Conservation (phyloP, 345 rosid species). For the Populus nigra region DNA sequence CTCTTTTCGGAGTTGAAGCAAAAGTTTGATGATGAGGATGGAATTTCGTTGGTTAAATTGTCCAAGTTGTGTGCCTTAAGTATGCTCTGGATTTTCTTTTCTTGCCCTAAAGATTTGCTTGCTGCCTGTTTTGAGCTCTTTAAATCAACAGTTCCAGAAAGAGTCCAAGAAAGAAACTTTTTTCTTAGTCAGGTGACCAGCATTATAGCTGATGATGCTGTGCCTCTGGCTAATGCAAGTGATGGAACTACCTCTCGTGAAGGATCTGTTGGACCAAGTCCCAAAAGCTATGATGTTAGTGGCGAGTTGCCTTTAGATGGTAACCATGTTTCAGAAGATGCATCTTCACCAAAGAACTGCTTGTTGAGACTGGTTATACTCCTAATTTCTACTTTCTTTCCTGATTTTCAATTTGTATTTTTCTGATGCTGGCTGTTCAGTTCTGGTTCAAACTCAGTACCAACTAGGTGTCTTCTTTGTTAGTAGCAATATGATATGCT, state of each 20-base stretch:
- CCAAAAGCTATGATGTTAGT: conserved; percentile 27
- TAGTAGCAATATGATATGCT: not conserved
- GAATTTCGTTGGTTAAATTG: conserved; percentile 48
- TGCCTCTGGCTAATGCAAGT: conserved; percentile 27
- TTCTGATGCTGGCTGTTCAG: not conserved
- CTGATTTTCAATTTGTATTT: not conserved
- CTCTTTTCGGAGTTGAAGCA: conserved; percentile 56
- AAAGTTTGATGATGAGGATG: conserved; percentile 55
- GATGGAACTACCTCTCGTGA: conserved; percentile 37
- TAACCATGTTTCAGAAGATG: conserved; percentile 30
- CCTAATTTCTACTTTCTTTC: not conserved
- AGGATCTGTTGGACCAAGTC: conserved; percentile 38
- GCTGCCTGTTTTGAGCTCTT: conserved; percentile 76
- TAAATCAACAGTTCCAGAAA: conserved; percentile 48
- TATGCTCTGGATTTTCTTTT: conserved; percentile 60
- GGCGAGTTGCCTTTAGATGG: conserved; percentile 32
- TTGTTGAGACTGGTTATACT: conserved; percentile 75
- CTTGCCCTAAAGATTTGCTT: conserved; percentile 61
- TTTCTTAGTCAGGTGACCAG: conserved; percentile 59
- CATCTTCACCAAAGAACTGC: conserved; percentile 44
- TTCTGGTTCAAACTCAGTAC: not conserved
- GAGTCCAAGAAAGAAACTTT: conserved; percentile 51
- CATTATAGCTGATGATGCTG: conserved; percentile 38
- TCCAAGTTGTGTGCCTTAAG: conserved; percentile 57
- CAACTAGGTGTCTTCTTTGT: not conserved